Base-by-base conservation (phyloP, 2,329 filamentous ascomycete genomes). In the Byssothecium circinans region DNA sequence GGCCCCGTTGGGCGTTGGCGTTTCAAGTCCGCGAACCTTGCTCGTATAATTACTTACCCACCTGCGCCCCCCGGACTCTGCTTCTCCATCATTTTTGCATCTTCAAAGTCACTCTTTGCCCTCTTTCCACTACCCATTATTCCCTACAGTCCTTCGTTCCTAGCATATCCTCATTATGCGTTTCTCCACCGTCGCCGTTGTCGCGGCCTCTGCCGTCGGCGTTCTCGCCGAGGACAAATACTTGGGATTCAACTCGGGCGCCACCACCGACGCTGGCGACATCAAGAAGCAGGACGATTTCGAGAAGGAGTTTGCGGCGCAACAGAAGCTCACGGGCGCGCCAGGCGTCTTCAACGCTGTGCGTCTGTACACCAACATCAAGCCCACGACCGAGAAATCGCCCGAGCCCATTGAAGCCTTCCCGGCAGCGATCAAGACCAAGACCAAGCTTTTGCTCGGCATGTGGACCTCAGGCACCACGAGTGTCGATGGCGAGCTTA, bases 291-390 rank as follows among this genome's bases (percentile, higher is more conserved):
- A 88, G 68, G 60, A 77, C 3, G 84, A 88, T 62, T 91, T 87
- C 69, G 82, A 88, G 75, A 73, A 78, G 60, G 81, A 88, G 71
- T 89, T 89, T 78, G 80, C 76, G 57, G 74, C 79, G 1, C 85
- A 87, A 11, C 77, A 83, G 57, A 75, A 74, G 43, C 81, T 91
- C 8, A 73, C 77, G 25, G 84, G 84, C 41, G 82, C 85, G 32
- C 74, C 85, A 30, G 74, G 77, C 18, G 82, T 81, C 42, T 89
- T 88, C 76, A 86, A 75, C 61, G 84, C 81, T 49, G 85, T 84
- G 40, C 83, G 87, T 51, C 77, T 89, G 22, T 90, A 86, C 74
- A 89, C 86, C 60, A 89, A 83, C 78, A 77, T 87, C 42, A 86
- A 90, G 78, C 80, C 71, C 23, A 82, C 81, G 54, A 85, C 86